Evolutionary conservation across 2,329 filamentous ascomycete genomes (phyloP).

Genomic region (Pseudogymnoascus sp.): DNA sequence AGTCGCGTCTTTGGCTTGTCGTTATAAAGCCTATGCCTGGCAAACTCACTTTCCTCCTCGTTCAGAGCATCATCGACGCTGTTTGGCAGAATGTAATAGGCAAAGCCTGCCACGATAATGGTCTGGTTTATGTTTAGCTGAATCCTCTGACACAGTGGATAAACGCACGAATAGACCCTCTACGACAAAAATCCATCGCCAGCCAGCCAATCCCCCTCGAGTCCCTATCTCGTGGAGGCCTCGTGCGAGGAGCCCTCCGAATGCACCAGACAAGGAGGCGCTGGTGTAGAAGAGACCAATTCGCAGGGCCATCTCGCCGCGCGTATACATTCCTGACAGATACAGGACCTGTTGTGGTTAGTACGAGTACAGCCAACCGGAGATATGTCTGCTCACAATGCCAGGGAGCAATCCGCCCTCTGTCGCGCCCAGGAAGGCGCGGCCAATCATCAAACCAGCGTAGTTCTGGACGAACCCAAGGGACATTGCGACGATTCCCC

Average conservation of each 20-base stretch:
- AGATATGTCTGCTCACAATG: slow-evolving; percentile 40
- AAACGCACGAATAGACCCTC: slow-evolving; percentile 43
- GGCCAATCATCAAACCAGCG: slow-evolving; percentile 52
- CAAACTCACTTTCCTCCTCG: slow-evolving; percentile 39
- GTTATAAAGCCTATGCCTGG: slow-evolving; percentile 18
- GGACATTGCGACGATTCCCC: slow-evolving; percentile 63
- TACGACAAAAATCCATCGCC: slow-evolving; percentile 47
- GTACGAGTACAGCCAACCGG: slow-evolving; percentile 10
- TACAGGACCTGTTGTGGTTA: slow-evolving; percentile 46
- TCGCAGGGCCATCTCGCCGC: slow-evolving; percentile 41
- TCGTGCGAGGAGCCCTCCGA: slow-evolving; percentile 50
- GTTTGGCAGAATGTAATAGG: slow-evolving; percentile 50
- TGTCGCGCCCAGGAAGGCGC: slow-evolving; percentile 53
- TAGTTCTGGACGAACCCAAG: slow-evolving; percentile 36
- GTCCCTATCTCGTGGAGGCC: slow-evolving; percentile 54
- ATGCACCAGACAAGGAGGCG: slow-evolving; percentile 53
- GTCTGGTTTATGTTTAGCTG: too few relatives aligned
- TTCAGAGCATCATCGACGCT: slow-evolving; percentile 46
- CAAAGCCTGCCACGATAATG: slow-evolving; percentile 43
- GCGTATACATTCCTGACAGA: slow-evolving; percentile 52
- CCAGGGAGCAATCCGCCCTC: slow-evolving; percentile 61
- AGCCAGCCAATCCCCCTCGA: slow-evolving; percentile 36
- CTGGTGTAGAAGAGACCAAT: slow-evolving; percentile 64
- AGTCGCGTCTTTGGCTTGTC: slow-evolving; percentile 21
- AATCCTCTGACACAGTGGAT: too few relatives aligned